Base-by-base conservation (phyloP, 345 rosid genomes). In the Pelargonium nanum region DNA sequence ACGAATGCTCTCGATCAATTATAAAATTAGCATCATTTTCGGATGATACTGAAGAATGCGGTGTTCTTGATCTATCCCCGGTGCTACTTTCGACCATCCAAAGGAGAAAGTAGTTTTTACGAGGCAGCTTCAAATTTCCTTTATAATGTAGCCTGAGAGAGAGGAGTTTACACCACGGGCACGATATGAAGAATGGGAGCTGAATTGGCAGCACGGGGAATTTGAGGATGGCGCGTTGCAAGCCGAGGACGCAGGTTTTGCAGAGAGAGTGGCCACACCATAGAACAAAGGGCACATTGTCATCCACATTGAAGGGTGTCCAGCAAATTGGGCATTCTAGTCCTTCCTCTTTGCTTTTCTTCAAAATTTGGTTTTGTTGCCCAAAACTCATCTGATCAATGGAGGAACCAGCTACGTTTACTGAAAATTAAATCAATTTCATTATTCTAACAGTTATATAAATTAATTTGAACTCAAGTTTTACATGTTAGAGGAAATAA, bases 41-140 rank as follows among this genome's bases (percentile, higher is more conserved):
- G n/a, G n/a, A n/a, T n/a, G n/a, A n/a, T n/a, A n/a, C n/a, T n/a
- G n/a, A n/a, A n/a, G n/a, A n/a, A n/a, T n/a, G n/a, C n/a, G n/a
- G n/a, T n/a, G n/a, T 84, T 93, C 99, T 89, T 87, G 77, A 81
- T 53, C 64, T 45, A 44, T 69, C 68, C 2, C 68, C 73, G 59
- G 70, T 72, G 69, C 70, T 57, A 72, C 74, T 72, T 70, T 79
- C 83, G 45, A 79, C 74, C 80, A 79, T 79, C 83, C 80, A 79
- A 16, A 79, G 78, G 9, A 79, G 62, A 57, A 75, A 72, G 56
- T 64, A 79, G 74, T 79, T 79, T 68, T 79, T 79, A 44, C 72
- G 20, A 12, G 83, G 83, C 40, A 75, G 75, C 65, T 61, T 70
- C 17, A 79, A 57, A 55, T 68, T 70, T 50, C 80, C 83, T 0